Base-by-base conservation (phyloP, 2,329 filamentous ascomycete genomes). In the Ascocoryne sarcoides region DNA sequence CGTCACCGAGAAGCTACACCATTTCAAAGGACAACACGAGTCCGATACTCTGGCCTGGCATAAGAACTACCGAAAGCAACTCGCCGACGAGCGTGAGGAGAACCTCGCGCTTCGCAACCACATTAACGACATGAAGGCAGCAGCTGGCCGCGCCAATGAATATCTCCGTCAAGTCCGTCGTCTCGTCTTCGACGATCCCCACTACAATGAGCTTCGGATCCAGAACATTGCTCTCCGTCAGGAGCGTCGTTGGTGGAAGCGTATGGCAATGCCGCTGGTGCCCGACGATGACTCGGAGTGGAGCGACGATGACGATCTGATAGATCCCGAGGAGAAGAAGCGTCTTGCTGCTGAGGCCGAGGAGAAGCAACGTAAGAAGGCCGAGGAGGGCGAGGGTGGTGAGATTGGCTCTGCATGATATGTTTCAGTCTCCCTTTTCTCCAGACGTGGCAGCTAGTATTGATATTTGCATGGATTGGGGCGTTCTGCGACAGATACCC, bases 51-150 rank as follows among this genome's bases (percentile, higher is more conserved):
- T 73, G 4, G 62, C 73, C 16, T 82, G 78, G 78, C 78, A 82
- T 63, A 73, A 70, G 41, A 78, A 73, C 43, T 82, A 82, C 64
- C 73, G 78, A 5, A 62, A 69, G 18, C 78, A 82, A 62, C 70
- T 82, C 28, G 75, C 76, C 49, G 75, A 79, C 54, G 75, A 77
- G 34, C 75, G 78, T 4, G 73, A 73, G 48, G 77, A 81, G 62
- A 82, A 82, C 53, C 67, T 68, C 45, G 68, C 70, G 2, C 67
- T 82, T 37, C 73, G 77, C 38, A 74, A 79, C 52, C 75, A 81
- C 59, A 78, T 82, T 52, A 78, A 75, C 69, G 74, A 79, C 50
- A 79, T 80, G 74, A 74, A 79, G 54, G 67, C 69, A 30, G 71
- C 75, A 49, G 77, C 78, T 17, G 67, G 67, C 34, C 65, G 62